Base-by-base conservation (phyloP, 73 alveolate species). In the Paramecium biaurelia region DNA sequence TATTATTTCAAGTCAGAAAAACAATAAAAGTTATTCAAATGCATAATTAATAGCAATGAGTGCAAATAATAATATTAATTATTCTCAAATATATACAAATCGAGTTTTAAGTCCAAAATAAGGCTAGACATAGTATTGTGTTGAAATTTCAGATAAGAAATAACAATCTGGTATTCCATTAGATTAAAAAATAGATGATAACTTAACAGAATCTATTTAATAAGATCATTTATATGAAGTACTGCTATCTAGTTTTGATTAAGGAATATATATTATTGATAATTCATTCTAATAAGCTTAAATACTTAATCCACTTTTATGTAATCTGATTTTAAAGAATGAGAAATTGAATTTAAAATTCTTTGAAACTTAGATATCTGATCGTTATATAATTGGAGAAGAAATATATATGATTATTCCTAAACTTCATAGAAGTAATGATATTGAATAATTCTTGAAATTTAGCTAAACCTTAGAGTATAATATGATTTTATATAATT, bases 41-140 rank as follows among this genome's bases (percentile, higher is more conserved):
- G 38, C 86, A 3, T 35, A 72, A 72, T 42, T 72, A 14, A 72
- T 72, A 11, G 86, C 86, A 7, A 30, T 63, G 84, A 63, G 84
- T 63, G 84, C 84, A 2, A 32, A 26, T 30, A 63, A 63, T 30
- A 23, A 63, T 5, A 32, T 63, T 3, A 72, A 38, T 72, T 38
- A 72, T 35, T 28, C 59, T 1, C n/a, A 72, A 72, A 2, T 72
- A 3, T n/a, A 21, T 34, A 3, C 86, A 63, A 28, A 72, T 34
- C 10, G 58, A 72, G 15, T 37, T 38, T 2, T 53, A 7, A 53
- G 68, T 53, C 30, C 68, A n/a, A 53, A 53, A 53, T 53, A 53
- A 53, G 11, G 11, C 4, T 18, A 53, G 0, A 15, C 38, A 21
- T 38, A 63, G 26, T 20, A 10, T 28, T 32, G 45, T 28, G 24